phyloP scores from a whole-genome alignment of 768 basidiomycete species.

The Hortiboletus flavorubellus region DNA sequence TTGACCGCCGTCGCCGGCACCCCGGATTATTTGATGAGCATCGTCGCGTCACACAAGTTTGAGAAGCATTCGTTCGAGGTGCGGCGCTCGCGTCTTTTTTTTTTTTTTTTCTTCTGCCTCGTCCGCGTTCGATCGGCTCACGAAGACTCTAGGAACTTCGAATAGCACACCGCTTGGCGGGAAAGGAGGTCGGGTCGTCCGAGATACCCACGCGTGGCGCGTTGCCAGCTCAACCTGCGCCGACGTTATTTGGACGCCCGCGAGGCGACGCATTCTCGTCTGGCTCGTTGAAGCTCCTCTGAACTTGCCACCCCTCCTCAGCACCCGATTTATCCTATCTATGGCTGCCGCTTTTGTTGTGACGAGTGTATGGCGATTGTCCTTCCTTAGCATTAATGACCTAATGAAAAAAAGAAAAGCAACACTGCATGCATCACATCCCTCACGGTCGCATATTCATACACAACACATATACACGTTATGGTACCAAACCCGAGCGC shows the following conservation, averaged over 20 bases:
- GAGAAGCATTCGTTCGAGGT: slow-evolving; percentile 52
- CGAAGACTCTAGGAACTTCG: slow-evolving; percentile 45
- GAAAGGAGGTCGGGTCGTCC: slow-evolving; percentile 45
- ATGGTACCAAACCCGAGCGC: not conserved
- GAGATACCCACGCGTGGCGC: slow-evolving; percentile 28
- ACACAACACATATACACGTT: slow-evolving; percentile 2
- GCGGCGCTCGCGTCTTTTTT: not conserved
- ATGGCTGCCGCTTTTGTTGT: not conserved
- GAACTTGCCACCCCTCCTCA: not conserved
- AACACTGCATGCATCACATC: not conserved
- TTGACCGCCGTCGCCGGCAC: slow-evolving; percentile 2
- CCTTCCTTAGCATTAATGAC: not conserved
- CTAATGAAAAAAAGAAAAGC: not conserved
- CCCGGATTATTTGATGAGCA: slow-evolving; percentile 35
- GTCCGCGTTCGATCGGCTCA: not conserved
- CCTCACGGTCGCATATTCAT: slow-evolving; percentile 3
- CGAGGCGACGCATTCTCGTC: slow-evolving; percentile 33
- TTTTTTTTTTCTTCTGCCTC: not conserved
- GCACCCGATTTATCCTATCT: not conserved
- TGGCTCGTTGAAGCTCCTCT: slow-evolving; percentile 17
- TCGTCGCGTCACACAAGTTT: slow-evolving; percentile 37
- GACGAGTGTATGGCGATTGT: not conserved
- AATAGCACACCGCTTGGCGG: slow-evolving; percentile 39
- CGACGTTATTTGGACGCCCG: slow-evolving; percentile 27
- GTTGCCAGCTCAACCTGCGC: slow-evolving; percentile 22